phyloP scores from a whole-genome alignment of 345 rosid genomes.

The Erucastrum elatum region DNA sequence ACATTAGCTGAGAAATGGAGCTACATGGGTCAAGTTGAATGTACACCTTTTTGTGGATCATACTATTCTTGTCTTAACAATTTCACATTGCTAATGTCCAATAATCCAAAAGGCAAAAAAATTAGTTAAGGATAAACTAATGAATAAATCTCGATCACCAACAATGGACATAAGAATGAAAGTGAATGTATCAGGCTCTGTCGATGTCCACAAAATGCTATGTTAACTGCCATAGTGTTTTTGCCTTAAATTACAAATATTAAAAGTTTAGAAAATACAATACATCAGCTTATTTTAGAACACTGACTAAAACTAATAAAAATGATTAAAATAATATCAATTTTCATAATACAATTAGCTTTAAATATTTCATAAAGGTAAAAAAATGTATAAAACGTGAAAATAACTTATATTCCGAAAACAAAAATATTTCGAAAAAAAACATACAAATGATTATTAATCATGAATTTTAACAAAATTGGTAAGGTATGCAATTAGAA shows the following conservation, averaged over 20 bases:
- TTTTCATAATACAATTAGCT: background rate
- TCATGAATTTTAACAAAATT: background rate
- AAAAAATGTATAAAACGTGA: background rate
- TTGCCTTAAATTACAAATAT: background rate
- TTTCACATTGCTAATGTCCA: background rate
- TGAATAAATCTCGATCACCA: background rate
- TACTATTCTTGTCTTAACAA: background rate
- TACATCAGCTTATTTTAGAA: no score
- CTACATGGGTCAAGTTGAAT: slow-evolving; percentile 4
- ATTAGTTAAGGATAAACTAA: background rate
- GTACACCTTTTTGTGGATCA: background rate
- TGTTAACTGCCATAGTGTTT: background rate
- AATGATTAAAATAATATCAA: background rate
- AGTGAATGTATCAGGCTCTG: background rate
- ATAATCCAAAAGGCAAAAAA: background rate
- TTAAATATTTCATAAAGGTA: no score
- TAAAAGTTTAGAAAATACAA: no score
- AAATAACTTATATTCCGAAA: background rate
- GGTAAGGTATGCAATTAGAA: background rate
- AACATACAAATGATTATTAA: background rate
- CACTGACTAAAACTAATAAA: no score
- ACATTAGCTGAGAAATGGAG: background rate
- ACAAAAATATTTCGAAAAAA: background rate
- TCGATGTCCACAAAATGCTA: background rate
- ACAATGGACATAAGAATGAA: background rate